Conservation (phyloP, 805 yeast genomes). For the Ogataea trehalophila region DNA sequence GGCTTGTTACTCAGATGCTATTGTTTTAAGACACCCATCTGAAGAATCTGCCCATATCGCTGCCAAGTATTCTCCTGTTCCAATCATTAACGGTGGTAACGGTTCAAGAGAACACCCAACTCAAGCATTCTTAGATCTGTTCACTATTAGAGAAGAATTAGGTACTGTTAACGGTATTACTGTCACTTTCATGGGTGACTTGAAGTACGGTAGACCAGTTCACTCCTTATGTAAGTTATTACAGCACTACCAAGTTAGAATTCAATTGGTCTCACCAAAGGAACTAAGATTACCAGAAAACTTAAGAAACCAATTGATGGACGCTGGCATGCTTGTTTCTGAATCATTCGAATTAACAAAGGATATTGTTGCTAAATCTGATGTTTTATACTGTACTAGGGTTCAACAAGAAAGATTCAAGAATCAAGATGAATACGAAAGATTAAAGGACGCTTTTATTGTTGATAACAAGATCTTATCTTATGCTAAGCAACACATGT, state of each 20-base stretch:
- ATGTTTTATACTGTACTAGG: constrained; percentile 95
- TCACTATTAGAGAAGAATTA: constrained; percentile 97
- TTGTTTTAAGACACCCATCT: constrained; percentile 94
- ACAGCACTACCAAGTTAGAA: constrained; percentile 86
- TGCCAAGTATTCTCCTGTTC: constrained; percentile 94
- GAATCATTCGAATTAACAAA: constrained; percentile 79
- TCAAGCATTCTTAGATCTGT: constrained; percentile 94
- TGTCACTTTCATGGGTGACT: constrained; percentile 98
- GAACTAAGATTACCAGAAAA: constrained; percentile 81
- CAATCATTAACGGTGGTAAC: constrained; percentile 96
- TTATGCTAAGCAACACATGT: constrained; percentile 96
- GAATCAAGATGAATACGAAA: constrained; percentile 69
- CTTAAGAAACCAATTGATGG: constrained; percentile 59
- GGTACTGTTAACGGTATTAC: constrained; percentile 98
- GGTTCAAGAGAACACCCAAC: constrained; percentile 99
- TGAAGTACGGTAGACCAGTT: constrained; percentile 97
- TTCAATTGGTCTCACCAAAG: constrained; percentile 87
- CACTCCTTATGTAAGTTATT: constrained; percentile 91
- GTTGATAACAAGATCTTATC: constrained; percentile 89
- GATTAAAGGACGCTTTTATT: constrained; percentile 85
- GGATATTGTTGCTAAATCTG: constrained; percentile 83
- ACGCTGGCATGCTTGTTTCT: constrained; percentile 61
- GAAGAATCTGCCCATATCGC: constrained; percentile 91
- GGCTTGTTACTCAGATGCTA: constrained; percentile 94
- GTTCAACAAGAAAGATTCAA: constrained; percentile 95